A percentile compares a stretch with the other conserved stretches of the same genome.
These are phyloP conservation scores for Aspergillus melleus DNA, from an alignment of 2,329 filamentous ascomycete species.

Conservation along the genomic window DNA sequence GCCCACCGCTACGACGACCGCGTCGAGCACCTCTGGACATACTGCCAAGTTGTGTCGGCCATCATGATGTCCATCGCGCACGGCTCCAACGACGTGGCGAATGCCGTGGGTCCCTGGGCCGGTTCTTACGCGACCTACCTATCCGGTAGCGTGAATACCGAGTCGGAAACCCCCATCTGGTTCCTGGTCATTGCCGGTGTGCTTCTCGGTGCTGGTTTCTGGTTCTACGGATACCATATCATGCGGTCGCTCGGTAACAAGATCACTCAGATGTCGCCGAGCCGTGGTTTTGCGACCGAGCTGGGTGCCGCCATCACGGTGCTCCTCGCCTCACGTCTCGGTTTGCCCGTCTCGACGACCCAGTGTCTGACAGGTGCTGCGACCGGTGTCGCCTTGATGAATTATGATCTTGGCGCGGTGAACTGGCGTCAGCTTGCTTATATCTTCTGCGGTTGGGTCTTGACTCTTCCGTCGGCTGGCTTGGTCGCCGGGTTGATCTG, in stretches of 20 bases:
- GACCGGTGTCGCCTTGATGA: conserved; percentile 39
- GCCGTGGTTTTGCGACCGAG: conserved; percentile 35
- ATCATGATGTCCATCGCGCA: conserved; percentile 48
- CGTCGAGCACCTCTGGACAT: conserved; percentile 52
- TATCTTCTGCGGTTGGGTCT: conserved; percentile 48
- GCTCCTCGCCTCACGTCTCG: conserved; percentile 34
- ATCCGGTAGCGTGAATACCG: conserved; percentile 31
- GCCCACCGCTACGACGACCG: conserved; percentile 48
- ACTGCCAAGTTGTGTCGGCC: conserved; percentile 43
- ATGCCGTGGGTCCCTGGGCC: conserved; percentile 44
- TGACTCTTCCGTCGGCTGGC: conserved; percentile 47
- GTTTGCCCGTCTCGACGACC: conserved; percentile 40
- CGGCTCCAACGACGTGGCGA: conserved; percentile 47
- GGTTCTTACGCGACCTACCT: conserved; percentile 39
- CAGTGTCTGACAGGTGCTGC: conserved; percentile 40
- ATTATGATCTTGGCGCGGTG: conserved; percentile 39
- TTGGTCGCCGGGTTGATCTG: conserved; percentile 42
- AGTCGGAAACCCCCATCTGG: conserved; percentile 42
- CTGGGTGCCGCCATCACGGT: conserved; percentile 45
- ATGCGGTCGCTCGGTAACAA: conserved; percentile 44
- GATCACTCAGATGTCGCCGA: conserved; percentile 43
- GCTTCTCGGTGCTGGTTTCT: conserved; percentile 43
- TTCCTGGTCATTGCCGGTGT: conserved; percentile 42
- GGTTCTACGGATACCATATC: conserved; percentile 45
- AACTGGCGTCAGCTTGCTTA: conserved; percentile 48